A percentile compares a stretch with the other conserved stretches of the same genome.
These are phyloP conservation scores for Penicillium sp. DNA, from an alignment of 2,329 filamentous ascomycete species.

Conservation along the genomic window DNA sequence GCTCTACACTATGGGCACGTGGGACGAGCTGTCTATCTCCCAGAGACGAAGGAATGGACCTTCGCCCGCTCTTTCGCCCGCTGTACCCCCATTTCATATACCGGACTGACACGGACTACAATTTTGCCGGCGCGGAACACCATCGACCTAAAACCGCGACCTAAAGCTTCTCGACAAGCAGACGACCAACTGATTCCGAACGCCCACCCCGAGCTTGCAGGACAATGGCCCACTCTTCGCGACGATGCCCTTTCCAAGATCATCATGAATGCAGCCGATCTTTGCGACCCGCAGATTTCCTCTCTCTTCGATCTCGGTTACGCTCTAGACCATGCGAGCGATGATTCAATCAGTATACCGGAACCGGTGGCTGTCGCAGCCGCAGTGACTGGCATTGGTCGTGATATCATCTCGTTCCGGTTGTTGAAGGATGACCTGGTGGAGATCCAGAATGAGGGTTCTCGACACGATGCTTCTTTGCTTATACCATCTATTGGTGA, in stretches of 20 bases:
- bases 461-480: slow-evolving; percentile 21
- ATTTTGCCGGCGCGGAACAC: slow-evolving; percentile 23
- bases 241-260: slow-evolving; percentile 34
- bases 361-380: slow-evolving; percentile 37
- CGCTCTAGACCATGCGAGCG: slow-evolving; percentile 39
- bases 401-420: slow-evolving; percentile 49
- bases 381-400: slow-evolving; percentile 43
- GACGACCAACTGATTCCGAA: slow-evolving; percentile 26
- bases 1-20: slow-evolving; percentile 59
- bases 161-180: slow-evolving; percentile 12
- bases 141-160: slow-evolving; percentile 6
- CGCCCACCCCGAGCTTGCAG: slow-evolving; percentile 37
- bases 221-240: slow-evolving; percentile 29
- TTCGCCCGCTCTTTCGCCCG: slow-evolving; percentile 42
- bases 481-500: slow-evolving; percentile 42
- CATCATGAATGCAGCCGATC: slow-evolving; percentile 26
- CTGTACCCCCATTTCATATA: slow-evolving; percentile 27
- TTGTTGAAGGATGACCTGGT: slow-evolving; percentile 30
- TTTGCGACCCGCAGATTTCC: slow-evolving; percentile 38
- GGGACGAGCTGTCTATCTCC: slow-evolving; percentile 51
- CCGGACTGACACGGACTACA: slow-evolving; percentile 29
- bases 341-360: slow-evolving; percentile 24
- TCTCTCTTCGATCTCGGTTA: slow-evolving; percentile 51
- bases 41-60: slow-evolving; percentile 49
- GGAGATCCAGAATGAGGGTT: slow-evolving; percentile 17